Base-by-base conservation (phyloP, 2,329 filamentous ascomycete genomes). In the Epichloe coenophiala region DNA sequence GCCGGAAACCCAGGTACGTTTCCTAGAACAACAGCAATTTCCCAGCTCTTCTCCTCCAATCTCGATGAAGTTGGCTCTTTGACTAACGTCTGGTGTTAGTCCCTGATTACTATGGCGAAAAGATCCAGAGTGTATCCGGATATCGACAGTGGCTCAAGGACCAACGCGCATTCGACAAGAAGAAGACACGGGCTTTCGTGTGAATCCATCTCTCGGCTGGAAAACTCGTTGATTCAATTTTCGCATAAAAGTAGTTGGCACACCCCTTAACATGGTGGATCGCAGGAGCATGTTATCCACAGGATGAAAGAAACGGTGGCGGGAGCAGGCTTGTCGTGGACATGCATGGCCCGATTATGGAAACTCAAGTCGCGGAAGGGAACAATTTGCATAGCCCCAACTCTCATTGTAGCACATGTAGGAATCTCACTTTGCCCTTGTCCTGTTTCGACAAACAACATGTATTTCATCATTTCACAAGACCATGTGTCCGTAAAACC, bases 81-180 rank as follows among this genome's bases (percentile, higher is more conserved):
- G 45, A 17, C 59, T 65, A 53, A 64, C 49, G 4, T 23, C 5
- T 33, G n/a, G 7, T 45, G 3, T 49, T 49, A 77, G 87, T 95
- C 1, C 90, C 91, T 42, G 93, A 98, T 66, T 98, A 95, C 70
- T 98, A 98, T 63, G 93, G 93, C 60, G 93, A 98, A 73, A 97
- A 96, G 77, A 95, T 98, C 60, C 87, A 86, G 48, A 95, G 89
- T 61, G 88, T 97, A 21, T 77, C 83, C 49, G 90, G 88, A 45
- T 98, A 97, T 68, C 76, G 93, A 61, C 84, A 88, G 66, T 98
- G 93, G 93, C 71, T 98, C 62, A 97, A 95, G 75, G 93, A 98
- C 64, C 93, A 97, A 74, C 78, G 91, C 55, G 91, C 90, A 9
- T 98, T 95, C 72, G 95, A 95, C 72, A 89, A 89, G 74, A 95